phyloP scores from a whole-genome alignment of 1,139 yeast genomes.

The Candida smagusa region DNA sequence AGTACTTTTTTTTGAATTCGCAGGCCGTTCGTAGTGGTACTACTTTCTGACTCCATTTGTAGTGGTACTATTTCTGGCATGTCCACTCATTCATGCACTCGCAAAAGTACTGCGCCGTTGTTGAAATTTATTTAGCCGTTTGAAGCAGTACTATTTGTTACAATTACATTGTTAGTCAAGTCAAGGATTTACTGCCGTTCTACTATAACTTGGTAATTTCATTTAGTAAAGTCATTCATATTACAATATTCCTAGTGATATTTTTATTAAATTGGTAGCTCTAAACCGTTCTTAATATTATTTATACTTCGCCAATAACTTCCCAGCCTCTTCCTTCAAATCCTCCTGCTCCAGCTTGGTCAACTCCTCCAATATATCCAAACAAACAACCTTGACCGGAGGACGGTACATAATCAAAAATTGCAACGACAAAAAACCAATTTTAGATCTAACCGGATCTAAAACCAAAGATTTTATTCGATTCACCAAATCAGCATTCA shows the following conservation, averaged over 20 bases:
- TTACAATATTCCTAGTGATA: no score
- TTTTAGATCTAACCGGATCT: slow-evolving; percentile 77
- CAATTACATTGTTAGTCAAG: no score
- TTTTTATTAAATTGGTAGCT: no score
- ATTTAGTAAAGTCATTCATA: no score
- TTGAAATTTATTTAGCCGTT: no score
- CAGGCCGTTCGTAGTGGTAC: no score
- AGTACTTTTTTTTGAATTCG: no score
- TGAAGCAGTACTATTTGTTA: no score
- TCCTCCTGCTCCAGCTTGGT: slow-evolving; percentile 50
- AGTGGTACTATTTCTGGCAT: not conserved
- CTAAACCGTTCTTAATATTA: not conserved
- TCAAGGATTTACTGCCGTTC: no score
- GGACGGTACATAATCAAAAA: slow-evolving; percentile 89
- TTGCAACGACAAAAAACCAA: slow-evolving; percentile 80
- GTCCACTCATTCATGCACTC: not conserved
- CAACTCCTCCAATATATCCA: slow-evolving; percentile 61
- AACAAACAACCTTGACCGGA: slow-evolving; percentile 66
- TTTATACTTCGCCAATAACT: slow-evolving; percentile 49
- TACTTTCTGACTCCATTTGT: no score
- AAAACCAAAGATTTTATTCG: slow-evolving; percentile 72
- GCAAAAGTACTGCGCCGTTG: not conserved
- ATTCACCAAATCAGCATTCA: slow-evolving; percentile 57
- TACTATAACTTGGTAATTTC: no score
- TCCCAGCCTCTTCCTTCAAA: slow-evolving; percentile 51